A percentile compares a stretch with the other conserved stretches of the same genome.
These are phyloP conservation scores for Crithidia bombi DNA, from an alignment of 208 protist species.

Conservation along the genomic window DNA sequence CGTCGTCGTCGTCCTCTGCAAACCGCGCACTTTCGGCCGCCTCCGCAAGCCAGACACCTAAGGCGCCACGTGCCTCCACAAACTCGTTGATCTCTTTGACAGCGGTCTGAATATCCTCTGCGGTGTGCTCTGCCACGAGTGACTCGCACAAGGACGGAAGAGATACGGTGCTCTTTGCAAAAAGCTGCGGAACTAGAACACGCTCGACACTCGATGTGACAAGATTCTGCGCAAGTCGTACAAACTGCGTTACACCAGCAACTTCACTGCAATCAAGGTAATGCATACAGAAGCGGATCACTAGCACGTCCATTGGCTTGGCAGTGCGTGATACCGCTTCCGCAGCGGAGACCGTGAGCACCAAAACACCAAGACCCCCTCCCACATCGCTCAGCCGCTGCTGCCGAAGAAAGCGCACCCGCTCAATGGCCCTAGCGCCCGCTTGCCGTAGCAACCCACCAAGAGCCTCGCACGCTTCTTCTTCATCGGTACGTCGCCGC, in stretches of 20 bases:
- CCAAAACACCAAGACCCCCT: background rate
- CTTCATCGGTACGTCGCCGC: slow-evolving; percentile 46
- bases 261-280: slow-evolving; percentile 59
- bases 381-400: slow-evolving; percentile 12
- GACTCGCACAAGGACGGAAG: slow-evolving; percentile 74
- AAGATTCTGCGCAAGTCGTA: slow-evolving; percentile 72
- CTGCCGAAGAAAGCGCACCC: slow-evolving; percentile 52
- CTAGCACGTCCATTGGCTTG: slow-evolving; percentile 77
- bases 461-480: slow-evolving; percentile 71
- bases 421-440: slow-evolving; percentile 71
- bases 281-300: slow-evolving; percentile 77
- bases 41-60: slow-evolving; percentile 42
- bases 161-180: slow-evolving; percentile 34
- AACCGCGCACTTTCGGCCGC: slow-evolving; percentile 13
- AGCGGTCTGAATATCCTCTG: slow-evolving; percentile 65
- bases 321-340: slow-evolving; percentile 26
- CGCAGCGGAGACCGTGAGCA: slow-evolving; percentile 8
- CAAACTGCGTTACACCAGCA: slow-evolving; percentile 51
- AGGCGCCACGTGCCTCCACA: slow-evolving; percentile 59
- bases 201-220: slow-evolving; percentile 71
- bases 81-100: slow-evolving; percentile 77
- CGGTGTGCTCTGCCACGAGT: slow-evolving; percentile 76
- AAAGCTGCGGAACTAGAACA: slow-evolving; percentile 60
- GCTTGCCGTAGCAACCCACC: slow-evolving; percentile 75
- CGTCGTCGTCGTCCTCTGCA: slow-evolving; percentile 34